phyloP scores from a whole-genome alignment of 2,329 filamentous ascomycete genomes.

The Lasiodiplodia gonubiensis region DNA sequence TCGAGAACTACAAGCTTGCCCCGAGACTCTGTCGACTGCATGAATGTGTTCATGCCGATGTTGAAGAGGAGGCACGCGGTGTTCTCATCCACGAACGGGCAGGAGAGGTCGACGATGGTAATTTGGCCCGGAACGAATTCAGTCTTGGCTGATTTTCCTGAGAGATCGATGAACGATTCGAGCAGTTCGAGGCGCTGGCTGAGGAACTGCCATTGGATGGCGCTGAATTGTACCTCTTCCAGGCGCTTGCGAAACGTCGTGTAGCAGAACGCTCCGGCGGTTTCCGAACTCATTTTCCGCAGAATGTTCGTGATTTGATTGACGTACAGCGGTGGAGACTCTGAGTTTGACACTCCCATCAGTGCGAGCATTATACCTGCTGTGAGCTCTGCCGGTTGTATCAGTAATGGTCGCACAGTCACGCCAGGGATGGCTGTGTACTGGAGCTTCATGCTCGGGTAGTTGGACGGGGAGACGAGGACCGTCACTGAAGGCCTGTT shows the following conservation, averaged over 20 bases:
- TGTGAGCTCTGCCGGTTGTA: conserved; percentile 44
- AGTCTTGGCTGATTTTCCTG: neutral
- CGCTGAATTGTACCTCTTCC: conserved; percentile 58
- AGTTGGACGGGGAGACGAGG: conserved; percentile 58
- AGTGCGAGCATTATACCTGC: conserved; percentile 60
- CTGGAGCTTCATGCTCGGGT: conserved; percentile 46
- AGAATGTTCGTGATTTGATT: neutral
- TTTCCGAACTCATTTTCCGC: neutral
- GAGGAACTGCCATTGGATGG: conserved; percentile 61
- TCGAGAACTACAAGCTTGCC: conserved; percentile 72
- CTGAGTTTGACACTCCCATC: conserved; percentile 57
- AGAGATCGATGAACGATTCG: conserved; percentile 63
- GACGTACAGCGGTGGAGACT: conserved; percentile 61
- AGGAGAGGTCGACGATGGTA: conserved; percentile 74
- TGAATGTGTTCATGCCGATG: conserved; percentile 71
- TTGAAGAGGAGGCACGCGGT: conserved; percentile 75
- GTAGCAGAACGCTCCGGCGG: neutral
- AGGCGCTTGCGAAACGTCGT: conserved; percentile 60
- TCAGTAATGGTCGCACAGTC: conserved; percentile 9
- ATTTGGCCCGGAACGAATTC: conserved; percentile 54
- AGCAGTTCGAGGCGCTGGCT: conserved; percentile 65
- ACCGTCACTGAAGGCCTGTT: conserved; percentile 61
- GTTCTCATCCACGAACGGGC: conserved; percentile 70
- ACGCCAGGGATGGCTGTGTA: conserved; percentile 53
- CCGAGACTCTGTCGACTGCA: conserved; percentile 53